Percentiles rank a stretch among this genome's conserved stretches.
These are phyloP conservation scores for Fennellomyces sp. DNA, from an alignment of 371 early-diverging fungal species.

Conservation along the genomic window DNA sequence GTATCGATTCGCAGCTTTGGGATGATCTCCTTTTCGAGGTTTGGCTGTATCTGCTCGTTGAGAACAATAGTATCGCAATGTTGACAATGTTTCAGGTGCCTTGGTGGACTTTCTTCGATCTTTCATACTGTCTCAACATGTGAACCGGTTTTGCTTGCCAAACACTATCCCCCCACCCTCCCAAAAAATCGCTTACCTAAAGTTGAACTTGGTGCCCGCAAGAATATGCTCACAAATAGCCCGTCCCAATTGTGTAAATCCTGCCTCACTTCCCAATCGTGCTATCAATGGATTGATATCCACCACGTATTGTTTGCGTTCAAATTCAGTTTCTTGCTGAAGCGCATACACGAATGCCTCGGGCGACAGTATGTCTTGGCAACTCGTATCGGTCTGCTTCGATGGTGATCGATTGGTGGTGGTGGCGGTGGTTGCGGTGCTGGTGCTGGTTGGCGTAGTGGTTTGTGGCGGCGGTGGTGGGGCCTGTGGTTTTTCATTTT, in stretches of 20 bases:
- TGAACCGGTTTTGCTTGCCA: not conserved
- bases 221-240: conserved; percentile 45
- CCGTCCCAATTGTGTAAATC: conserved; percentile 48
- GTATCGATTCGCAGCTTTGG: conserved; percentile 43
- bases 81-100: conserved; percentile 45
- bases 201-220: conserved; percentile 48
- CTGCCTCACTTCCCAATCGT: conserved; percentile 24
- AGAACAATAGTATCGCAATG: conserved; percentile 51
- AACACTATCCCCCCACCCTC: not conserved
- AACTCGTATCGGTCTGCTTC: not conserved
- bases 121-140: conserved; percentile 32
- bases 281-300: conserved; percentile 37
- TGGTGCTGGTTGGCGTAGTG: not conserved
- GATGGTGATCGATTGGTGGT: not conserved
- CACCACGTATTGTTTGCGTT: conserved; percentile 39
- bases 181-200: conserved; percentile 30
- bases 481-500: not conserved
- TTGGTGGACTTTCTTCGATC: conserved; percentile 47
- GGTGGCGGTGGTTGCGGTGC: not conserved
- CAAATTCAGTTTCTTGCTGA: conserved; percentile 39
- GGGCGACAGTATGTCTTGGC: conserved; percentile 16
- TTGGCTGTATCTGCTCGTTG: conserved; percentile 49
- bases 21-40: conserved; percentile 46
- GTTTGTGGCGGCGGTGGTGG: not conserved
- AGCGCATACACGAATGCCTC: conserved; percentile 37